Base-by-base conservation (phyloP, 2,329 filamentous ascomycete genomes). In the Scedosporium apiospermum region DNA sequence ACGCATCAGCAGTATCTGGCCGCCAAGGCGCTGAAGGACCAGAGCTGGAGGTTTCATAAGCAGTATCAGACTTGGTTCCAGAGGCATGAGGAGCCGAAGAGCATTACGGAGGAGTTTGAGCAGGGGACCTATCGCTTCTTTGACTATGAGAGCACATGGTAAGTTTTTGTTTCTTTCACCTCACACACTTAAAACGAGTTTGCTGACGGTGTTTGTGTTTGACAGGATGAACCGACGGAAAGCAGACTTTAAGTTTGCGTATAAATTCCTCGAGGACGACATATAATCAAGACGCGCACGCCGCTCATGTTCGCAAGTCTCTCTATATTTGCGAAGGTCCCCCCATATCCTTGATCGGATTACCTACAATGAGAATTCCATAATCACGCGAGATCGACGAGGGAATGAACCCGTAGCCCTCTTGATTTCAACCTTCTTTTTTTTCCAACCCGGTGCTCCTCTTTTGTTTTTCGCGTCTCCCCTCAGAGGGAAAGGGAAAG, bases 21-120 rank as follows among this genome's bases (percentile, higher is more conserved):
- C 1, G 95, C 95, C 14, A 96, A 96, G 76, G 91, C 95, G n/a
- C 79, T 99, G 61, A 99, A 99, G 78, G 90, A 93, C 67, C 95
- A 99, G 76, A 97, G 93, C 75, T 99, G 95, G 95, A 85, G 95
- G 63, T 99, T 99, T 74, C 95, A 99, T 78, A 99, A 99, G 80
- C 95, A 98, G 75, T 99, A 99, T 73, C 95, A 96, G 75, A 99
- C 95, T 1, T 99, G 95, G 95, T 99, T 99, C 72, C 95, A 99
- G 76, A 85, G 95, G 60, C 95, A 99, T 68, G 95, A 99, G 72
- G 95, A 99, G 78, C 95, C 95, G 18, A 99, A 99, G 81, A 93
- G 88, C 69, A 99, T 99, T 71, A 98, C 95, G 0, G 95, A 99
- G 75, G 95, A 99, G 77, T 98, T 91, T 72, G 95, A 99, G 78